phyloP scores from a whole-genome alignment of 768 basidiomycete genomes.

The Pleurotus ostreatus region DNA sequence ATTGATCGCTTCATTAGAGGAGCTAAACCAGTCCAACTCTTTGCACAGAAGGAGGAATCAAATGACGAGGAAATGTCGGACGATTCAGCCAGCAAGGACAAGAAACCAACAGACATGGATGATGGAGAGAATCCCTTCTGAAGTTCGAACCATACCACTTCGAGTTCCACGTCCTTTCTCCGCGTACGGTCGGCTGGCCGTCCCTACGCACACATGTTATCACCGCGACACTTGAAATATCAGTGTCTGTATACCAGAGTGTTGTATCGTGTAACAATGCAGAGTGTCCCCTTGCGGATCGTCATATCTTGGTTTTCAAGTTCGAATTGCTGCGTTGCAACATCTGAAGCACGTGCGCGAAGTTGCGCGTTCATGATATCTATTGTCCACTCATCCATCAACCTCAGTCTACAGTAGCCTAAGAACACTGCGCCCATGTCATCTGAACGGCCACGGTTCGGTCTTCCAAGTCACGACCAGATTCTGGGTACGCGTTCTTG shows the following conservation, averaged over 20 bases:
- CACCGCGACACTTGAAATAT: background rate
- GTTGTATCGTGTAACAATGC: background rate
- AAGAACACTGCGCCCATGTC: too few relatives aligned
- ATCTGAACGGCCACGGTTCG: too few relatives aligned
- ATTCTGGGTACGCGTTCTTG: too few relatives aligned
- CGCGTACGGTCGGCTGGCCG: conserved; percentile 16
- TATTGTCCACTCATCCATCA: too few relatives aligned
- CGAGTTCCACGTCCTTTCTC: too few relatives aligned
- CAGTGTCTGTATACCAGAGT: conserved; percentile 7
- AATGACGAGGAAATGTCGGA: conserved; percentile 33
- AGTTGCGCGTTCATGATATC: too few relatives aligned
- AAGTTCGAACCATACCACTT: conserved; percentile 6
- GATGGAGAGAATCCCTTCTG: conserved; percentile 77
- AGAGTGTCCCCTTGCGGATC: background rate
- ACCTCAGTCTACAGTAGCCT: too few relatives aligned
- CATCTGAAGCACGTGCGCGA: too few relatives aligned
- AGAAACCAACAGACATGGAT: conserved; percentile 29
- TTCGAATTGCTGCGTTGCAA: too few relatives aligned
- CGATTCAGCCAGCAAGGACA: conserved; percentile 25
- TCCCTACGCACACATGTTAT: conserved; percentile 12
- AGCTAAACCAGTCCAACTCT: conserved; percentile 59
- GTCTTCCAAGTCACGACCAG: too few relatives aligned
- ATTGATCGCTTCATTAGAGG: conserved; percentile 36
- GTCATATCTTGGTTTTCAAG: too few relatives aligned
- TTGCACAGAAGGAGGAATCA: conserved; percentile 40